A percentile compares a stretch with the other conserved stretches of the same genome.
These are phyloP conservation scores for Pseudozyma pruni DNA, from an alignment of 1,284 basidiomycete species.

Conservation along the genomic window DNA sequence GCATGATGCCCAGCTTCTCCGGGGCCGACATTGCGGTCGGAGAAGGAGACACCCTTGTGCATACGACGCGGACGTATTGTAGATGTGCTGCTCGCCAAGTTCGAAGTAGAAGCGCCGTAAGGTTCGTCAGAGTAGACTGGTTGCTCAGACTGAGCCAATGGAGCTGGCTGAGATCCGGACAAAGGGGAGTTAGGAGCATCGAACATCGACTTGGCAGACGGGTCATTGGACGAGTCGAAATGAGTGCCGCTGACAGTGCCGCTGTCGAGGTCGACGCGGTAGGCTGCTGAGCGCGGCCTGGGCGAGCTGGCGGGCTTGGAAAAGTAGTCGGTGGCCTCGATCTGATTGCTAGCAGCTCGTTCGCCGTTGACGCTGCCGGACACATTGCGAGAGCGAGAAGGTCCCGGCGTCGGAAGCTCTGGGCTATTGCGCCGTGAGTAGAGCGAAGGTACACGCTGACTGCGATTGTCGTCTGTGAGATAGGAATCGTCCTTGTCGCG, in stretches of 20 bases:
- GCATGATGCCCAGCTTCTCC: conserved; percentile 40
- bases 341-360: conserved; percentile 4
- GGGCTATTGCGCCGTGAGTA: conserved; percentile 51
- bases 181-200: conserved; percentile 2
- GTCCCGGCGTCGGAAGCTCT: conserved; percentile 26
- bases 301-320: conserved; percentile 10
- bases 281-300: conserved; percentile 13
- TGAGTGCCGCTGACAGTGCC: conserved; percentile 36
- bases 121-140: conserved; percentile 18
- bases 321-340: conserved; percentile 34
- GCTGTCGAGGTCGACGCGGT: conserved; percentile 43
- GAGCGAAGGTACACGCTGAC: conserved; percentile 33
- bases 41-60: conserved; percentile 50
- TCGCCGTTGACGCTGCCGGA: conserved; percentile 3
- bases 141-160: not conserved
- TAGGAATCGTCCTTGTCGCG: conserved; percentile 17
- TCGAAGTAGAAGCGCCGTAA: conserved; percentile 4
- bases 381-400: conserved; percentile 35
- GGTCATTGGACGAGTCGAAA: conserved; percentile 14
- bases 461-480: conserved; percentile 17
- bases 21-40: conserved; percentile 32
- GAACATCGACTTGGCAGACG: conserved; percentile 24
- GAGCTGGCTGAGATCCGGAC: not conserved
- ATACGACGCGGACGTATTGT: conserved; percentile 29
- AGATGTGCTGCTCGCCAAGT: conserved; percentile 16